Evolutionary conservation across 106 monocot species (phyloP).

Genomic region (Dioscorea dumetorum): DNA sequence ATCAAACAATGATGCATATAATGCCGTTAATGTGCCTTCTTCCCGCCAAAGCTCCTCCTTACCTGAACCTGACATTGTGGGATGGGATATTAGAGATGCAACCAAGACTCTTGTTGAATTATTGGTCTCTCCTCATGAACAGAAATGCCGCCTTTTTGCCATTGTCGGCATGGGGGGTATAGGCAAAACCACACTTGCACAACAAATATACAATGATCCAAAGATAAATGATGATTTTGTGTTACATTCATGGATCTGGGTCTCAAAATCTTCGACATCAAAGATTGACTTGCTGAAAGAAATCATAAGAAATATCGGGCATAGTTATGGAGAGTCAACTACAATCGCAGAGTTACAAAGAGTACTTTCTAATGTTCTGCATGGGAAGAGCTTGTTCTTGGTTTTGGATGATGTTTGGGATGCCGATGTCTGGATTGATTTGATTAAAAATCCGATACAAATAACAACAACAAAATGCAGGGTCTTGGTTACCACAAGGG

Average conservation of each 20-base stretch:
- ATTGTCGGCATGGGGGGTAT: constrained; percentile 7
- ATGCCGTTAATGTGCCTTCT: background rate
- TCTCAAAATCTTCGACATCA: background rate
- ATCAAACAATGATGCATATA: too few relatives aligned
- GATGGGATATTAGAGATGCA: background rate
- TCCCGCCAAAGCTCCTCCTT: background rate
- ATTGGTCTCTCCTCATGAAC: background rate
- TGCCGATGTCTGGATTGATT: constrained; percentile 13
- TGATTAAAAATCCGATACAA: constrained; percentile 17
- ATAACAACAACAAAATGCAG: background rate
- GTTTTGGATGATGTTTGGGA: constrained; percentile 41
- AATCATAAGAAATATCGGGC: background rate
- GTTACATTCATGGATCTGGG: background rate
- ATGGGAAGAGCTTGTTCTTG: constrained; percentile 18
- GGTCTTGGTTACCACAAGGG: constrained; percentile 26
- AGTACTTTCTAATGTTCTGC: background rate
- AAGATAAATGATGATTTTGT: background rate
- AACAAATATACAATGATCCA: background rate
- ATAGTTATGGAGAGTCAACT: background rate
- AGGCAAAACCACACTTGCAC: constrained; percentile 10
- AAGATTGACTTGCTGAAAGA: background rate
- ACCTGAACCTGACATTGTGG: background rate
- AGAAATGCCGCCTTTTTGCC: background rate
- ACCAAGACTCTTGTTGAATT: background rate
- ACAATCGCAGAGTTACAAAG: constrained; percentile 4